phyloP scores from a whole-genome alignment of 2,329 filamentous ascomycete species.

The Camillea tinctor region DNA sequence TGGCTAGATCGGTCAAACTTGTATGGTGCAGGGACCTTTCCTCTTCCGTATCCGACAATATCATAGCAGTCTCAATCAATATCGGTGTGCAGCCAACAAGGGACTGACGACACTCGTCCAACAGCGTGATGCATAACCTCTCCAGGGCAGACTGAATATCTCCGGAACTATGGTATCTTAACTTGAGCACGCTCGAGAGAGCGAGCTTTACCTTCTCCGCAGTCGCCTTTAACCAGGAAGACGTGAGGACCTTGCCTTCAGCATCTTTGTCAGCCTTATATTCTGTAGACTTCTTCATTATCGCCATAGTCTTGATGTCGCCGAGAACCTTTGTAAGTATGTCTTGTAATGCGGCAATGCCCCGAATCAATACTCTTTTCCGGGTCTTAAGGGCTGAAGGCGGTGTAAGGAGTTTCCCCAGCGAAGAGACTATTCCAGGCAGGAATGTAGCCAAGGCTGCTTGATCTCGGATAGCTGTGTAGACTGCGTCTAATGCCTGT shows the following conservation, averaged over 20 bases:
- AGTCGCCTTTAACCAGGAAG: constrained; percentile 77
- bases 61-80: constrained; percentile 78
- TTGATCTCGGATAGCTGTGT: constrained; percentile 64
- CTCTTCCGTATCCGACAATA: constrained; percentile 56
- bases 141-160: constrained; percentile 69
- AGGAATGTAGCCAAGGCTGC: constrained; percentile 82
- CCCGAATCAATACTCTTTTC: constrained; percentile 62
- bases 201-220: constrained; percentile 79
- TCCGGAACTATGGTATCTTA: constrained; percentile 67
- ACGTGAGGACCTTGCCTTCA: constrained; percentile 42
- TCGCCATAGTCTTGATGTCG: constrained; percentile 53
- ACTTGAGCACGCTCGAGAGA: constrained; percentile 71
- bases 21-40: constrained; percentile 43
- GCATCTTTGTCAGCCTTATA: constrained; percentile 24
- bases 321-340: constrained; percentile 56
- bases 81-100: constrained; percentile 68
- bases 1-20: constrained; percentile 59
- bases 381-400: constrained; percentile 55
- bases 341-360: constrained; percentile 56
- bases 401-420: constrained; percentile 73
- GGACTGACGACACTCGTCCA: constrained; percentile 76
- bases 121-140: constrained; percentile 68
- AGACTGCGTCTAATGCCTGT: constrained; percentile 60
- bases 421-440: constrained; percentile 79
- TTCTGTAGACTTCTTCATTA: constrained; percentile 39